Base-by-base conservation (phyloP, 2,329 filamentous ascomycete genomes). In the Sclerotinia nivalis region DNA sequence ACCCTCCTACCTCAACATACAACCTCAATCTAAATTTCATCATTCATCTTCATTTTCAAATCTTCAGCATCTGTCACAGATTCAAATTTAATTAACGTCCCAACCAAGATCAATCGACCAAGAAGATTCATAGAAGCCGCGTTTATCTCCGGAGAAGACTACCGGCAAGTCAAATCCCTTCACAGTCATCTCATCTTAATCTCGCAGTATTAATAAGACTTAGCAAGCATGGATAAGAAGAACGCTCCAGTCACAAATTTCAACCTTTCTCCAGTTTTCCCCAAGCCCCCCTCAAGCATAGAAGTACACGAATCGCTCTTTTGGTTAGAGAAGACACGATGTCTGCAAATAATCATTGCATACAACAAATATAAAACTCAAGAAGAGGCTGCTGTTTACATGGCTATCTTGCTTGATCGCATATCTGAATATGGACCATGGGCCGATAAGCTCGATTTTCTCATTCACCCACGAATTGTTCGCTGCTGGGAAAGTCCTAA, bases 311-410 rank as follows among this genome's bases (percentile, higher is more conserved):
- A 64, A 22, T 64, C 61, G 2, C 61, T 64, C 9, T 25, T 40
- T n/a, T 64, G 61, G 61, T 28, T 52, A 37, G 61, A 64, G 34
- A n/a, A 8, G 20, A 15, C 15, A 28, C 47, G 15, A 28, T 28
- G 47, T 18, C 22, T 64, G 18, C 61, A 64, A n/a, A 52, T 64
- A n/a, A 25, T 18, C n/a, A 40, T 64, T 34, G 15, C 31, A 59
- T 66, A 59, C 12, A 59, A 37, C 25, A 37, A 59, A 58, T 43
- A n/a, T 9, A 66, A 37, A 12, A 37, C 50, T 43, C 37, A 13
- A 56, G 50, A 66, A 34, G 64, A 66, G n/a, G 31, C 25, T n/a
- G 50, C 50, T 45, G 7, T 15, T 45, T 52, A 52, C n/a, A 64
- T 64, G 61, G 45, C 61, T 40, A 40, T 22, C 22, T 40, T 64